Evolutionary conservation across 2,329 filamentous ascomycete species (phyloP).

Genomic region (Neofusicoccum laricinum): DNA sequence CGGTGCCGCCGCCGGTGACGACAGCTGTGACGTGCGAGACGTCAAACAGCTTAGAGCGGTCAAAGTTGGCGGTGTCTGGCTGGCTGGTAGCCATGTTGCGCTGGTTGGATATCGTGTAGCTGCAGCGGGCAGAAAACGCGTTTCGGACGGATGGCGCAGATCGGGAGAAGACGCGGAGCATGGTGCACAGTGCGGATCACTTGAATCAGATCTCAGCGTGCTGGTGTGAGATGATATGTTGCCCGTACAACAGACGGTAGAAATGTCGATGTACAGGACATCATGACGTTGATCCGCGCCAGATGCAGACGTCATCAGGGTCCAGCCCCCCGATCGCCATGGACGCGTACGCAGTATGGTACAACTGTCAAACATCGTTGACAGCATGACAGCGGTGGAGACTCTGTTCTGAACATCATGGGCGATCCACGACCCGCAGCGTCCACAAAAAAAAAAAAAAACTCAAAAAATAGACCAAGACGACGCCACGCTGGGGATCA

Average conservation of each 20-base stretch:
- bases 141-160: constrained; percentile 15
- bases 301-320: constrained; percentile 8
- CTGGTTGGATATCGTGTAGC: background rate
- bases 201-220: background rate
- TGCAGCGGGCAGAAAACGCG: constrained; percentile 16
- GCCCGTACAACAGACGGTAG: background rate
- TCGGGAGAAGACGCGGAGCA: constrained; percentile 32
- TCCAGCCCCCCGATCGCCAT: constrained; percentile 8
- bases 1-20: constrained; percentile 46
- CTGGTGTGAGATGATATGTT: background rate
- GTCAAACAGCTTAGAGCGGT: constrained; percentile 44
- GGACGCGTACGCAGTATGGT: background rate
- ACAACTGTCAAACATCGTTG: background rate
- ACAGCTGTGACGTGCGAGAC: constrained; percentile 45
- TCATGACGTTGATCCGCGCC: too few species aligned
- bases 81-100: constrained; percentile 30
- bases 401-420: too few species aligned
- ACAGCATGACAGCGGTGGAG: background rate
- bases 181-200: constrained; percentile 18
- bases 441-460: background rate
- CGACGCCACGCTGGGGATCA: background rate
- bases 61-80: constrained; percentile 39
- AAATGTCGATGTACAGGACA: too few species aligned
- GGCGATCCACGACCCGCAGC: too few species aligned
- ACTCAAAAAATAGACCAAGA: background rate